phyloP scores from a whole-genome alignment of 192 early-diverging fungal species.

The Haplosporangium gracile region DNA sequence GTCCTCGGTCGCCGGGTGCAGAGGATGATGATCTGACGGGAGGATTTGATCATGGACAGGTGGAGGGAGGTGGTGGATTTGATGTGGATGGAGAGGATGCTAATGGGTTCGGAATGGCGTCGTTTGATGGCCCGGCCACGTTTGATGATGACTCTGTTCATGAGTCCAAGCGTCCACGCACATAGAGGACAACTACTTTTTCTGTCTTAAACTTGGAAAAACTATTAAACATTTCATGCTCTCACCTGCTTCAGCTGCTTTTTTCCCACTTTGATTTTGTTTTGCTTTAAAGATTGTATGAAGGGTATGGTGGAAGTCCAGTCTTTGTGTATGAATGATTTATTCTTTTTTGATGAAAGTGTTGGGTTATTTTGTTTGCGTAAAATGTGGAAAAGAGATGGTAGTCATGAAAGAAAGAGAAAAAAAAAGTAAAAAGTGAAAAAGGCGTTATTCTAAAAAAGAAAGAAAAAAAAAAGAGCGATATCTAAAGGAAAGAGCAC shows the following conservation, averaged over 20 bases:
- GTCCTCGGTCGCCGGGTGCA: conserved; percentile 42
- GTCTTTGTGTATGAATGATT: conserved; percentile 1
- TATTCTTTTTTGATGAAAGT: not conserved
- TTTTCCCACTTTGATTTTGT: not conserved
- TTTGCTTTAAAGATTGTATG: not conserved
- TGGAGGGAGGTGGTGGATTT: conserved; percentile 11
- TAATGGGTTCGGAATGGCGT: conserved; percentile 46
- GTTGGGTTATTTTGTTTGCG: not conserved
- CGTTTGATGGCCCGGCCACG: conserved; percentile 51
- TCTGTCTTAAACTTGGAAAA: conserved; percentile 3
- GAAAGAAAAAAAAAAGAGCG: not conserved
- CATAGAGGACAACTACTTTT: conserved; percentile 6
- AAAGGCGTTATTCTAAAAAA: not conserved
- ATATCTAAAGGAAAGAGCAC: not conserved
- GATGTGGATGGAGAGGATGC: conserved; percentile 40
- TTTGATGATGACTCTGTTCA: conserved; percentile 48
- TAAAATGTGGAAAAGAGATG: not conserved
- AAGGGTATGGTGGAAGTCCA: not conserved
- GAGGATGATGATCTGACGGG: not conserved
- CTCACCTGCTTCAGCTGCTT: not conserved
- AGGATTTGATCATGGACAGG: conserved; percentile 32
- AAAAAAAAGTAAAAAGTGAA: not conserved
- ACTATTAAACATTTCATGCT: too few relatives aligned
- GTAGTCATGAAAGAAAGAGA: not conserved
- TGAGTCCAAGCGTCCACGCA: conserved; percentile 42